Evolutionary conservation across 306 rosid genomes (phyloP), one percentile per base, ranked within the genome.

Genomic region (Cucumis cinereus): DNA sequence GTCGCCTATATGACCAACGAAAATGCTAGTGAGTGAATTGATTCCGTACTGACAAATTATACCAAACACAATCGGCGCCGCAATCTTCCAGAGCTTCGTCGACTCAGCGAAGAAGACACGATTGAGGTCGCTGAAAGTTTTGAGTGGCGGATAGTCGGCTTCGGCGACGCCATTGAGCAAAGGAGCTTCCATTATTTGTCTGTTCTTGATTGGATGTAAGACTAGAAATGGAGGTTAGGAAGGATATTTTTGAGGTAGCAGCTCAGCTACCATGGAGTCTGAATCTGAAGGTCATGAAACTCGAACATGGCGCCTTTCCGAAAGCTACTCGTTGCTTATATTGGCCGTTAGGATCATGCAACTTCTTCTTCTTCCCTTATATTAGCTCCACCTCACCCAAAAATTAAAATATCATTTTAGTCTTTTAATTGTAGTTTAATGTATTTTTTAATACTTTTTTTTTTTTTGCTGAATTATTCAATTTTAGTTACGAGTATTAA

Each of bases 1-100:
- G 0, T 87, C 89, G 2, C 98, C 96, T 66, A 93, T 81, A 70
- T 93, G 98, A 9, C 98, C 98, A 10, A 81, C 93, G 83, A 93
- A 91, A 53, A 91, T 89, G 78, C 15, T 81, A 35, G 97, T 84
- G 62, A 89, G 1, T 6, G 93, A 82, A 78, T 88, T 91, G 35
- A 83, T 73, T 10, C 85, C 93, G 41, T 40, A 90, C 14, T 85
- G 87, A 49, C 96, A 93, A 56, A 82, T 14, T 1, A 87, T 79
- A 33, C 85, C 87, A 73, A 85, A 85, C 20, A 77, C 77, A 9
- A 91, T 83, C 0, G 96, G 97, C 43, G 79, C 54, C 0, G 86
- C 98, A 38, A 93, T 89, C 60, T n/a, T 49, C 96, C 96, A 91
- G 15, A 87, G 14, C 75, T 33, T 87, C 54, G 3, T 35, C 0